Base-by-base conservation (phyloP, 495 filamentous ascomycete genomes). In the Pseudomonodictys pantanalensis region DNA sequence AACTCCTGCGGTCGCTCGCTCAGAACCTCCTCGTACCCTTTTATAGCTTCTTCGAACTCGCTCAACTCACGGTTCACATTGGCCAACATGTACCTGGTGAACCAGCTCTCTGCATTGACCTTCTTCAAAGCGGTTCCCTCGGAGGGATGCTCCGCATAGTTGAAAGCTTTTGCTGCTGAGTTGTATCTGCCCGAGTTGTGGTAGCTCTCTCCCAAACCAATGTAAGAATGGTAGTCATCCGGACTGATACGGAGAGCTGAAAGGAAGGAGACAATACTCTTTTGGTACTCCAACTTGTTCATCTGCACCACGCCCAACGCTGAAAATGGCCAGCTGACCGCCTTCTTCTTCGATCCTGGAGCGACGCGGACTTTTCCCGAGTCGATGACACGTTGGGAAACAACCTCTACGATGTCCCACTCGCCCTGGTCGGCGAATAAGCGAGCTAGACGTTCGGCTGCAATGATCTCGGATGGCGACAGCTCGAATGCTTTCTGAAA, bases 401-500 rank as follows among this genome's bases (percentile, higher is more conserved):
- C 83, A 7, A 90, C 84, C 73, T 97, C 93, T 1, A 99, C 93
- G 25, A 95, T 82, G 52, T 97, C 95, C 93, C 93, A 99, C 64
- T 97, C 93, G 18, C 87, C 82, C 52, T 89, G 85, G 58, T 95
- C 85, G 0, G 95, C 91, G 67, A 96, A 99, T 1, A 82, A 83
- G 39, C 80, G 79, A 9, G 92, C 90, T 10, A 99, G 82, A 25
- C 90, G 82, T 72, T 97, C 89, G 2, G 93, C 93, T 43, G 93
- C 90, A 65, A 87, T 79, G 1, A 95, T 82, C 69, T 99, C 95
- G 0, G 89, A 83, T 0, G 91, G 72, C 0, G 95, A 99, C 9
- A 97, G 76, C 69, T 99, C 93, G 46, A 99, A 92, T 0, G 93
- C 93, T 69, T 96, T 97, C 66, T 97, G 90, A 67, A 97, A 99